Conservation (phyloP, 2,329 filamentous ascomycete genomes). For the Verticillium nubilum region DNA sequence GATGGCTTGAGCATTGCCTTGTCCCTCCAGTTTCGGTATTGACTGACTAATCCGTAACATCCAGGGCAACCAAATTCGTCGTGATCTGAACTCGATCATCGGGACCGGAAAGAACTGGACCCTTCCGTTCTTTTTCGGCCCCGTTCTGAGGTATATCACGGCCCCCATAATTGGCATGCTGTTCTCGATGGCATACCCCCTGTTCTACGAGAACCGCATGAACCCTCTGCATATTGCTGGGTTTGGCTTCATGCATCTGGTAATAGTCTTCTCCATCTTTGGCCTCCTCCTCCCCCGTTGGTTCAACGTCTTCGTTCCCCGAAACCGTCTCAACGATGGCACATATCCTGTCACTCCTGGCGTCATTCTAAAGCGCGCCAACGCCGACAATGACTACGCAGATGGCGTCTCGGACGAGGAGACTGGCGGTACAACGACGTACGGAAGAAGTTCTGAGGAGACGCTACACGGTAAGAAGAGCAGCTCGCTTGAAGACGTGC, state of each 20-base stretch:
- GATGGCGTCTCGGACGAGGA: conserved; percentile 1
- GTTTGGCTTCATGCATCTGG: conserved; percentile 11
- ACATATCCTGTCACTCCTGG: conserved; percentile 3
- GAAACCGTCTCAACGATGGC: not conserved
- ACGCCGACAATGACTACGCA: conserved; percentile 1
- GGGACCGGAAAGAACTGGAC: conserved; percentile 2
- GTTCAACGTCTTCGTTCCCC: conserved; percentile 11
- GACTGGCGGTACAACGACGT: not conserved
- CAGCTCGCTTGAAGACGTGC: not conserved
- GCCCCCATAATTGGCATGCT: conserved; percentile 14
- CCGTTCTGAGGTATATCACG: conserved; percentile 13
- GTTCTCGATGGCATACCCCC: conserved; percentile 11
- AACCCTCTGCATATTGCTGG: conserved; percentile 12
- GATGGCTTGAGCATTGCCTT: not conserved
- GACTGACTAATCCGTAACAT: not conserved
- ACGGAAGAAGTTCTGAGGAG: not conserved
- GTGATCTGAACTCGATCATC: conserved; percentile 8
- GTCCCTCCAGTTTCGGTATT: not conserved
- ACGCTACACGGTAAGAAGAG: not conserved
- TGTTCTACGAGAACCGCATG: conserved; percentile 10
- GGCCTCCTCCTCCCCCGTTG: conserved; percentile 9
- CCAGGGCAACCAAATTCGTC: conserved; percentile 8
- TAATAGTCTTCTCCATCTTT: conserved; percentile 5
- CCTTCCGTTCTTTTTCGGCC: conserved; percentile 10
- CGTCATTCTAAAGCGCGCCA: conserved; percentile 6